Conservation (phyloP, 106 monocot genomes). For the Platanthera guangdongensis region DNA sequence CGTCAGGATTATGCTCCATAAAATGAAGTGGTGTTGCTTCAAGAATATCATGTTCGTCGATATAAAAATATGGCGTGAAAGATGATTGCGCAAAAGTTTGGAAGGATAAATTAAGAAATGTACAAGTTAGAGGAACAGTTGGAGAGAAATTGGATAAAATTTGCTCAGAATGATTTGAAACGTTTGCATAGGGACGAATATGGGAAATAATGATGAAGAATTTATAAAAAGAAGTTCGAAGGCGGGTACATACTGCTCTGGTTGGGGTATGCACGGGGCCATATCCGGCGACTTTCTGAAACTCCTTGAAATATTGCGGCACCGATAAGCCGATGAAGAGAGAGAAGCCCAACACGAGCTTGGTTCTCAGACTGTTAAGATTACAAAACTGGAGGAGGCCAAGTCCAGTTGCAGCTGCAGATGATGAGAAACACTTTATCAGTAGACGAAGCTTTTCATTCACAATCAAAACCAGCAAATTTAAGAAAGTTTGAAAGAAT, state of each 20-base stretch:
- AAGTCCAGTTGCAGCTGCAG: slow-evolving; percentile 56
- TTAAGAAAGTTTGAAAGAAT: not conserved
- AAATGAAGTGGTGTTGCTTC: too few relatives aligned
- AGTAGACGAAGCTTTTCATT: not conserved
- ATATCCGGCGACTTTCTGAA: slow-evolving; percentile 35
- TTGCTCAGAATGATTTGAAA: too few relatives aligned
- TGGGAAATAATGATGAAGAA: too few relatives aligned
- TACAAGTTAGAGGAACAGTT: too few relatives aligned
- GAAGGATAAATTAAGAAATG: too few relatives aligned
- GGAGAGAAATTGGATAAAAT: too few relatives aligned
- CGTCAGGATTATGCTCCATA: too few relatives aligned
- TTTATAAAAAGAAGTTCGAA: not conserved
- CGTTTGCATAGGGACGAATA: too few relatives aligned
- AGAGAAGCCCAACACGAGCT: slow-evolving; percentile 56
- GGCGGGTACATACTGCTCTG: slow-evolving; percentile 32
- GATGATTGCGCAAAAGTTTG: too few relatives aligned
- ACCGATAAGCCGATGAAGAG: slow-evolving; percentile 64
- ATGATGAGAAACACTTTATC: not conserved
- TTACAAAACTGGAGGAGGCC: slow-evolving; percentile 71
- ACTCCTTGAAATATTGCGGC: slow-evolving; percentile 58
- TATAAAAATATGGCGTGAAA: too few relatives aligned
- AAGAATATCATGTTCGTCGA: too few relatives aligned
- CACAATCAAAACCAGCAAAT: not conserved
- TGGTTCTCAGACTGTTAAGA: slow-evolving; percentile 56
- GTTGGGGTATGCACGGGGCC: slow-evolving; percentile 59